These are phyloP conservation scores for Dioszegia crocea DNA, from an alignment of 768 basidiomycete species.

Conservation along the genomic window DNA sequence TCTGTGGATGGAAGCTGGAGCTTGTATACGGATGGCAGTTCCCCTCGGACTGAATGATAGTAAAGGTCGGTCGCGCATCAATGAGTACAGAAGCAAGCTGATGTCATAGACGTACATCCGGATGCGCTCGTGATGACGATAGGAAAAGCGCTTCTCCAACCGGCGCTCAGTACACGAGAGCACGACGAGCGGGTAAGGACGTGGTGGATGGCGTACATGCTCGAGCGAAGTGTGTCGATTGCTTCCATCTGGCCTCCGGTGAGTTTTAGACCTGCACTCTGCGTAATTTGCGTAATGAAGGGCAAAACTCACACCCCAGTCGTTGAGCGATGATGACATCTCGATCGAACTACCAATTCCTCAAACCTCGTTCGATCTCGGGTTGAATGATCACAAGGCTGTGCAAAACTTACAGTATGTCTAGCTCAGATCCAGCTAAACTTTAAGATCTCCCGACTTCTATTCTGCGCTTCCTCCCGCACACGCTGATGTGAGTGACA, in stretches of 20 bases:
- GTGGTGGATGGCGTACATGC: slow-evolving; percentile 36
- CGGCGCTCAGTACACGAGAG: slow-evolving; percentile 15
- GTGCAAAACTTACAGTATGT: slow-evolving; percentile 31
- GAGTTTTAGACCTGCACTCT: slow-evolving; percentile 1
- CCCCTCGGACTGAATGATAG: slow-evolving; percentile 33
- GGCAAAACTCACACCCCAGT: slow-evolving; percentile 6
- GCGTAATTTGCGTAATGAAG: neutral
- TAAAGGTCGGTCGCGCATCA: too few species aligned
- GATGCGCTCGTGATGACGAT: slow-evolving; percentile 5
- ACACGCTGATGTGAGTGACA: slow-evolving; percentile 29
- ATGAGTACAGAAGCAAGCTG: too few species aligned
- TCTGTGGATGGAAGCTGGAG: slow-evolving; percentile 33
- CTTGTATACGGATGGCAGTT: slow-evolving; percentile 23
- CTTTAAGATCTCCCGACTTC: slow-evolving; percentile 14
- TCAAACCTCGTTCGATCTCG: slow-evolving; percentile 26
- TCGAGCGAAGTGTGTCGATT: slow-evolving; percentile 15
- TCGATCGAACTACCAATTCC: slow-evolving; percentile 36
- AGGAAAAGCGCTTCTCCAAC: slow-evolving; percentile 10
- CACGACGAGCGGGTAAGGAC: slow-evolving; percentile 37
- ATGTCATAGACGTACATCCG: slow-evolving; percentile 8
- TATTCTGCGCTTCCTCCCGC: slow-evolving; percentile 20
- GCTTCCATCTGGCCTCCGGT: slow-evolving; percentile 28
- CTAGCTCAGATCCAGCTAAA: neutral
- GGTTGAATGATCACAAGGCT: slow-evolving; percentile 19
- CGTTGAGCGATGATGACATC: slow-evolving; percentile 33